Evolutionary conservation across 2,329 filamentous ascomycete genomes (phyloP).

Genomic region (Paracorniculantispora psalliotae): DNA sequence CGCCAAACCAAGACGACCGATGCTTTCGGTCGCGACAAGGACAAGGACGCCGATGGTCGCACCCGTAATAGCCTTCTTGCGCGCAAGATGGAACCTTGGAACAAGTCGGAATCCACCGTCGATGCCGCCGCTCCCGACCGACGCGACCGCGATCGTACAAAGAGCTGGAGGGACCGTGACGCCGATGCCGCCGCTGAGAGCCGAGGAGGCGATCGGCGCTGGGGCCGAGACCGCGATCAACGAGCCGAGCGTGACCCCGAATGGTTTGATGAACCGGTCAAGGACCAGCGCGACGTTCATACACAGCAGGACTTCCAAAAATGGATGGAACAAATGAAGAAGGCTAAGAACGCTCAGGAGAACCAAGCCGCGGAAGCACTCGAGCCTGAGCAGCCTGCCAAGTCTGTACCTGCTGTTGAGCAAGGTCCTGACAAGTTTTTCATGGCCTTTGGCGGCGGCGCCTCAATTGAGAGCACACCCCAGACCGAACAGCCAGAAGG

Average conservation of each 20-base stretch:
- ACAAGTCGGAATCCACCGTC: conserved; percentile 49
- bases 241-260: conserved; percentile 77
- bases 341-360: conserved; percentile 42
- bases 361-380: conserved; percentile 27
- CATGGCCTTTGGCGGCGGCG: conserved; percentile 43
- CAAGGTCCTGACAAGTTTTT: conserved; percentile 75
- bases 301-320: conserved; percentile 90
- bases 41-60: conserved; percentile 48
- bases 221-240: conserved; percentile 46
- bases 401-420: conserved; percentile 60
- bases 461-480: conserved; percentile 45
- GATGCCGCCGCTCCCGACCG: conserved; percentile 32
- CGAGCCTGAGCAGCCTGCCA: conserved; percentile 49
- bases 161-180: conserved; percentile 57
- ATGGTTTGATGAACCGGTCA: conserved; percentile 75
- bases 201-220: conserved; percentile 42
- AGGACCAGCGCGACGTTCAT: conserved; percentile 64
- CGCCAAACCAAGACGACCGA: conserved; percentile 47
- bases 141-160: conserved; percentile 52
- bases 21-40: conserved; percentile 43
- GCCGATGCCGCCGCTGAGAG: conserved; percentile 37
- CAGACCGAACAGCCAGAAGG: conserved; percentile 44
- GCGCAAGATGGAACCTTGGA: conserved; percentile 72
- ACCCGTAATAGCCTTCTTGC: conserved; percentile 62
- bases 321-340: conserved; percentile 90